A percentile compares a stretch with the other conserved stretches of the same genome.
These are phyloP conservation scores for Fusarium illudens DNA, from an alignment of 2,329 filamentous ascomycete genomes.

Conservation along the genomic window DNA sequence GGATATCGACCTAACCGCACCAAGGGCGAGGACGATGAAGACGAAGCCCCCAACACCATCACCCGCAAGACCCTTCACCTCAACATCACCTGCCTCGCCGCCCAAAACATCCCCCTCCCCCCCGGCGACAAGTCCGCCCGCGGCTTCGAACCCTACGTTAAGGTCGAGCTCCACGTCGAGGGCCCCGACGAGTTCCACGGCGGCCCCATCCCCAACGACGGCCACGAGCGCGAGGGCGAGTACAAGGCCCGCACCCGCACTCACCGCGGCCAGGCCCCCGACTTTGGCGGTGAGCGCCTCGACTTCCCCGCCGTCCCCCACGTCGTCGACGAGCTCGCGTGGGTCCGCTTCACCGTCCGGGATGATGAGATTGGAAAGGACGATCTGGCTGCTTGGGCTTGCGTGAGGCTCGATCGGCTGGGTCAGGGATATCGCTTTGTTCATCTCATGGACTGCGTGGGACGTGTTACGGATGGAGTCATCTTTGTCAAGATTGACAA, in stretches of 20 bases:
- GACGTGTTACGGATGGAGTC: constrained; percentile 70
- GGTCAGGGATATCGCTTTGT: constrained; percentile 80
- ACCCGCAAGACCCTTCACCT: constrained; percentile 71
- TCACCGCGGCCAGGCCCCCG: constrained; percentile 66
- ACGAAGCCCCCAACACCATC: constrained; percentile 46
- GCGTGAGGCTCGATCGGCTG: constrained; percentile 83
- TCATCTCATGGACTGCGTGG: constrained; percentile 75
- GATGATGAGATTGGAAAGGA: constrained; percentile 86
- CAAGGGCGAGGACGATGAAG: constrained; percentile 15
- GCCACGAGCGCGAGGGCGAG: constrained; percentile 53
- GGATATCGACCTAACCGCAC: constrained; percentile 45
- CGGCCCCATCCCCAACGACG: constrained; percentile 50
- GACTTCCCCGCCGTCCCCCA: constrained; percentile 63
- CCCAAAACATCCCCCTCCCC: constrained; percentile 77
- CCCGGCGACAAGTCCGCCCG: constrained; percentile 57
- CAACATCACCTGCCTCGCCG: constrained; percentile 77
- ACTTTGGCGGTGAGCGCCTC: constrained; percentile 68
- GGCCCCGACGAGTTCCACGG: constrained; percentile 58
- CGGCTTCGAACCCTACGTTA: constrained; percentile 81
- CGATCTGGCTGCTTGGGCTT: constrained; percentile 85
- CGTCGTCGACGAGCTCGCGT: constrained; percentile 74
- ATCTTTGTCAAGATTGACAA: constrained; percentile 80
- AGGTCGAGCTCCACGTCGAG: constrained; percentile 84
- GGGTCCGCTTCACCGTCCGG: constrained; percentile 84
- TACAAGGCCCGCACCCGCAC: constrained; percentile 69